Evolutionary conservation across 1,139 yeast species (phyloP).

Genomic region (Kazachstania sp.): DNA sequence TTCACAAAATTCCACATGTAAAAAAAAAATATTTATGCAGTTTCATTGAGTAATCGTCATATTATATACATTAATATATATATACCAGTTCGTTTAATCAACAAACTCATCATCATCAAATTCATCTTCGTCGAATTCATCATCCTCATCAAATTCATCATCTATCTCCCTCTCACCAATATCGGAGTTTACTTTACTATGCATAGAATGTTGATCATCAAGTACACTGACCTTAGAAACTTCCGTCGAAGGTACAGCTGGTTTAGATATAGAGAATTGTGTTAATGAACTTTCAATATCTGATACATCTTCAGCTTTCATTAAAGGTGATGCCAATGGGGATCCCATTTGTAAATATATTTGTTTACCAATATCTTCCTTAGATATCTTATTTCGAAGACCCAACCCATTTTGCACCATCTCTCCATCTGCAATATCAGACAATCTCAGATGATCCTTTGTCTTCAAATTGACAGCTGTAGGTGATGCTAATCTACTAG

Average conservation of each 20-base stretch:
- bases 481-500: neutral
- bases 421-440: neutral
- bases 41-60: neutral
- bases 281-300: slow-evolving; percentile 9
- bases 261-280: slow-evolving; percentile 12
- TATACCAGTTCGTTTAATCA: slow-evolving; percentile 7
- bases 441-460: neutral
- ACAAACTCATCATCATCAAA: slow-evolving; percentile 24
- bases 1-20: too few relatives aligned
- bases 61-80: neutral
- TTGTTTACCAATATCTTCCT: slow-evolving; percentile 23
- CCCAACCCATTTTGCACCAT: too few relatives aligned
- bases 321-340: slow-evolving; percentile 26
- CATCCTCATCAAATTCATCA: slow-evolving; percentile 8
- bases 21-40: neutral
- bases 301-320: slow-evolving; percentile 8
- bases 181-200: slow-evolving; percentile 3
- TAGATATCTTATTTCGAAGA: slow-evolving; percentile 1
- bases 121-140: slow-evolving; percentile 23
- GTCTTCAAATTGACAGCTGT: neutral
- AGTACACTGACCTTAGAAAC: slow-evolving; percentile 21
- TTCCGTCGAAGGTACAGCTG: slow-evolving; percentile 14
- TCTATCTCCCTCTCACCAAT: neutral
- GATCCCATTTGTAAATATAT: slow-evolving; percentile 29
- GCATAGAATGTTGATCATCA: slow-evolving; percentile 16